These are phyloP conservation scores for Haplosporangium sp. DNA, from an alignment of 371 early-diverging fungal species.

Conservation along the genomic window DNA sequence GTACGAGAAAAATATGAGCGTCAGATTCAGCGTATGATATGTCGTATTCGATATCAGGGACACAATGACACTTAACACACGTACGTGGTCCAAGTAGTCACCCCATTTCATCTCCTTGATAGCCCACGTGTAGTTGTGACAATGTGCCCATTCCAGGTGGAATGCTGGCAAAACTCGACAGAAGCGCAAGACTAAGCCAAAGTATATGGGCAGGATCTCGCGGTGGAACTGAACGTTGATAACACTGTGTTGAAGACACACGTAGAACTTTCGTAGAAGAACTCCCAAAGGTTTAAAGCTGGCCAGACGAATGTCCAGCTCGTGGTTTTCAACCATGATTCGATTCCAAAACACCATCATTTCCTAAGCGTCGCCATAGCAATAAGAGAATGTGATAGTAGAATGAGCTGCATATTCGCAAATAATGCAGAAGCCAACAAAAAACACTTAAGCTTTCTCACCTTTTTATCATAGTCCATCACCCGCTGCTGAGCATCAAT, in stretches of 20 bases:
- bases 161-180: constrained; percentile 15
- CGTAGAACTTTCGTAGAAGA: constrained; percentile 41
- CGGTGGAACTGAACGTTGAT: constrained; percentile 35
- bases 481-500: constrained; percentile 36
- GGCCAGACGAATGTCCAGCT: constrained; percentile 22
- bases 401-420: too few species aligned
- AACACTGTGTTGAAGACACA: constrained; percentile 42
- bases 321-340: constrained; percentile 31
- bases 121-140: constrained; percentile 48
- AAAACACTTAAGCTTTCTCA: background rate
- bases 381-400: too few species aligned
- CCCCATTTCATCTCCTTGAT: constrained; percentile 51
- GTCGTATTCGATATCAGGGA: background rate
- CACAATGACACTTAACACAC: background rate
- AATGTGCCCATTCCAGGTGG: constrained; percentile 37
- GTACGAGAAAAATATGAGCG: background rate
- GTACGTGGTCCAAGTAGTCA: constrained; percentile 32
- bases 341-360: constrained; percentile 51
- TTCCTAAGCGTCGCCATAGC: constrained; percentile 12
- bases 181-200: constrained; percentile 44
- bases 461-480: constrained; percentile 51
- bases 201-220: constrained; percentile 48
- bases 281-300: constrained; percentile 21
- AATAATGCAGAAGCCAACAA: too few species aligned
- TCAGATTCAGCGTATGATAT: background rate